Evolutionary conservation across 2,329 filamentous ascomycete genomes (phyloP).

Genomic region (Chaetomiaceae sp.): DNA sequence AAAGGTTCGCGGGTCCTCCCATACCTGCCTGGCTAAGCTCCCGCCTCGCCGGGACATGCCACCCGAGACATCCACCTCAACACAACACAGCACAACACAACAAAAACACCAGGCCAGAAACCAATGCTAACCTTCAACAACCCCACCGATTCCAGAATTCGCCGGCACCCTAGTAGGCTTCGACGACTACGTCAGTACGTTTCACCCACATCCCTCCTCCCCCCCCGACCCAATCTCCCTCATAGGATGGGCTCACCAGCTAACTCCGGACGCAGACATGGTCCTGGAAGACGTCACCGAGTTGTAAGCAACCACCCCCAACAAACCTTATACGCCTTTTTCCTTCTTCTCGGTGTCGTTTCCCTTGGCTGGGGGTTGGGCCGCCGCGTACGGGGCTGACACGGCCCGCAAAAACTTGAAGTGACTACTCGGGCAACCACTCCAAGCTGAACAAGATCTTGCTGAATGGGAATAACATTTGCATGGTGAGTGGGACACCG

Average conservation of each 20-base stretch:
- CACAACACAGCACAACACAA: no score
- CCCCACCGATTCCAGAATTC: no score
- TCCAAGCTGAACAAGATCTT: slow-evolving; percentile 91
- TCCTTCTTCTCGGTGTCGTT: no score
- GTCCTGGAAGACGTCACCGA: slow-evolving; percentile 96
- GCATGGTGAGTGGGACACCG: slow-evolving; percentile 84
- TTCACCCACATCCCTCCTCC: not conserved
- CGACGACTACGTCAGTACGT: slow-evolving; percentile 99
- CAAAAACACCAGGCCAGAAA: not conserved
- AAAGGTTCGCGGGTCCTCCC: slow-evolving; percentile 62
- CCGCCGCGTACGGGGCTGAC: no score
- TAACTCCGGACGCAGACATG: slow-evolving; percentile 66
- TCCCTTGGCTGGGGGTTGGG: no score
- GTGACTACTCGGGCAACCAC: slow-evolving; percentile 85
- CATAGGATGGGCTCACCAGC: not conserved
- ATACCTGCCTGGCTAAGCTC: no score
- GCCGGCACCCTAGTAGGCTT: slow-evolving; percentile 91
- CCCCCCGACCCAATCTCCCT: not conserved
- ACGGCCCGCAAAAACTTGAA: no score
- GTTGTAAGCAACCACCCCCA: slow-evolving; percentile 68
- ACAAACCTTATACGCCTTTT: no score
- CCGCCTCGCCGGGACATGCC: no score
- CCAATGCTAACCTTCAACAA: not conserved
- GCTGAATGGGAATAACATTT: slow-evolving; percentile 96
- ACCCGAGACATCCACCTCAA: no score